phyloP scores from a whole-genome alignment of 164 flowering plant genomes.

The Aristolochia californica region DNA sequence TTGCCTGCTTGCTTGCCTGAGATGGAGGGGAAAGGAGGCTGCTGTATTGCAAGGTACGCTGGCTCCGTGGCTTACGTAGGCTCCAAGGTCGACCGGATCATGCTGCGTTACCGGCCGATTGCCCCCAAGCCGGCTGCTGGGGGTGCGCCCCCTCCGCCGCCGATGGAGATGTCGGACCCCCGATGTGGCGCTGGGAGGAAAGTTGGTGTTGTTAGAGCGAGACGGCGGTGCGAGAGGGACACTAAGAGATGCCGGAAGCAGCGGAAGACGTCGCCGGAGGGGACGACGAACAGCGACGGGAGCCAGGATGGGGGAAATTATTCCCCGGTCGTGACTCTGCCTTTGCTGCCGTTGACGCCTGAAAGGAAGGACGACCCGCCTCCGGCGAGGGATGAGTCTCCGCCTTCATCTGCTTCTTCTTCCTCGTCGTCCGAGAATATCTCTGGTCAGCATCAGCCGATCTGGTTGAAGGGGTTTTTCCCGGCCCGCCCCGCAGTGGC shows the following conservation, averaged over 20 bases:
- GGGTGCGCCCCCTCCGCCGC: not conserved
- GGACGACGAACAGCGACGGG: not conserved
- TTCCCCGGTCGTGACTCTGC: constrained; percentile 37
- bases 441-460: too few relatives aligned
- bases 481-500: too few relatives aligned
- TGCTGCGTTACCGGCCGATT: constrained; percentile 75
- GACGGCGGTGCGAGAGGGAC: constrained; percentile 23
- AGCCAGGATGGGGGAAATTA: too few relatives aligned
- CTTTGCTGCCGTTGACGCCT: constrained; percentile 57
- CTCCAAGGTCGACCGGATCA: constrained; percentile 47
- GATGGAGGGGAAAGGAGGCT: constrained; percentile 56
- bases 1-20: too few relatives aligned
- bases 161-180: too few relatives aligned
- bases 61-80: too few relatives aligned
- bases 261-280: constrained; percentile 8
- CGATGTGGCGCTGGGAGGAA: constrained; percentile 15
- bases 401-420: not conserved
- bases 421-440: not conserved
- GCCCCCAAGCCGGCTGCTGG: constrained; percentile 75
- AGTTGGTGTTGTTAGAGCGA: constrained; percentile 18
- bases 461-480: constrained; percentile 19
- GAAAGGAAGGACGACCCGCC: constrained; percentile 22
- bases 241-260: constrained; percentile 10
- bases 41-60: constrained; percentile 57
- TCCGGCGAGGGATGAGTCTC: too few relatives aligned